Base-by-base conservation (phyloP, 2,329 filamentous ascomycete genomes). In the Uncinocarpus reesii region DNA sequence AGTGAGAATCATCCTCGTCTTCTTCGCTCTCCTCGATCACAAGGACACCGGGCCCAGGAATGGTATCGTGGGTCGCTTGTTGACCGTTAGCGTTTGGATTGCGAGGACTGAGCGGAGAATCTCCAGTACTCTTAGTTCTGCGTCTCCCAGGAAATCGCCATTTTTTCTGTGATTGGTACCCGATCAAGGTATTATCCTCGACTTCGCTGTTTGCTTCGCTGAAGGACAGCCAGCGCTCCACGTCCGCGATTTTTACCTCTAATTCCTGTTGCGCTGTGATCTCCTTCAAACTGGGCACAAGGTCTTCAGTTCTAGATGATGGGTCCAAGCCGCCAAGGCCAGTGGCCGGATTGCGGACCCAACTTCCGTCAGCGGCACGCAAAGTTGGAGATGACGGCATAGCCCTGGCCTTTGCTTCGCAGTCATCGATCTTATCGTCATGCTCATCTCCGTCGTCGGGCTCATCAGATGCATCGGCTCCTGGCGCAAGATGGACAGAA, bases 181-280 rank as follows among this genome's bases (percentile, higher is more conserved):
- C 36, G 28, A 28, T 34, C 21, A 26, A 20, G 18, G 53, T 52
- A 13, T 62, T 58, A 34, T 65, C 61, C 23, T 62, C 63, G n/a
- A 58, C 55, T 45, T 64, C 65, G 46, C 69, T 71, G 36, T 65
- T 70, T 13, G 67, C 69, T 35, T 70, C 69, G 53, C 70, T 75
- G n/a, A 69, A 69, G 10, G 69, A 67, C 11, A 77, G 67, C 76
- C 76, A 79, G 18, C 69, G 64, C 44, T 68, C 65, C 28, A 79
- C 75, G 46, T 76, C 73, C 7, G 68, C 64, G 49, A 76, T 76
- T 55, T 71, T 76, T 43, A 76, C 71, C 2, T 70, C 66, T 26
- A 69, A 61, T 28, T 70, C 62, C 42, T 71, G 67, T 49, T 70
- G 63, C 36, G 70, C 62, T 41, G 71, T 67, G 42, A 76, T 62